Base-by-base conservation (phyloP, 2,329 filamentous ascomycete species). In the Chrysosporium queenslandicum region DNA sequence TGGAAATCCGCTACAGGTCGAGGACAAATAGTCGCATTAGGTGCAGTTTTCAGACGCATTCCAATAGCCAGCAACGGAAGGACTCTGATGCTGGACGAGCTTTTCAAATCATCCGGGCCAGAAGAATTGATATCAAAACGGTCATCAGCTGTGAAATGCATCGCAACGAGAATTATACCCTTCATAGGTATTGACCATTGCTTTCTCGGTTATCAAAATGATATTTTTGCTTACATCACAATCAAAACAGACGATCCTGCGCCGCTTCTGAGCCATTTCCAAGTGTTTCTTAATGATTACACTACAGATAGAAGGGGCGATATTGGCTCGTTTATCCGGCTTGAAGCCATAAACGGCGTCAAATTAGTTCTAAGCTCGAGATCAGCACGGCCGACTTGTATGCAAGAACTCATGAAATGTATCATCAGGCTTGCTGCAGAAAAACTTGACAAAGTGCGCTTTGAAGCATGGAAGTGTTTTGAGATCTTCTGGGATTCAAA, bases 221-320 rank as follows among this genome's bases (percentile, higher is more conserved):
- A 40, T 3, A 11, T 20, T 7, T n/a, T 14, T 25, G 16, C 40
- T 54, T 12, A 50, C 40, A 41, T 12, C 2, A 12, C 9, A 25
- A 5, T 45, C 37, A 46, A 18, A n/a, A 18, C 43, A 71, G 69
- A 59, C 53, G 52, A 61, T n/a, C 62, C 60, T 2, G 59, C 65
- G 48, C 52, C 49, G 25, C 55, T 71, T 48, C 55, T 59, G 16
- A 56, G 57, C 6, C 60, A 65, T 48, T 58, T 73, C 21, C 52
- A 66, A 2, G 52, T 53, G 1, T 72, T 71, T 34, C 69, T 98
- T 25, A 85, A 91, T 58, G 90, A 98, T 64, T 97, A 97, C 63
- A 94, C 87, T 0, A 90, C 87, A 2, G 91, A 87, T 58, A 83
- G 90, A 12, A 77, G 89, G 53, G 92, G 92, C 14, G 92, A 98